Percentiles rank a stretch among this genome's conserved stretches.
Conservation (phyloP, 257 asterid genomes). For the Plantago ovata region DNA sequence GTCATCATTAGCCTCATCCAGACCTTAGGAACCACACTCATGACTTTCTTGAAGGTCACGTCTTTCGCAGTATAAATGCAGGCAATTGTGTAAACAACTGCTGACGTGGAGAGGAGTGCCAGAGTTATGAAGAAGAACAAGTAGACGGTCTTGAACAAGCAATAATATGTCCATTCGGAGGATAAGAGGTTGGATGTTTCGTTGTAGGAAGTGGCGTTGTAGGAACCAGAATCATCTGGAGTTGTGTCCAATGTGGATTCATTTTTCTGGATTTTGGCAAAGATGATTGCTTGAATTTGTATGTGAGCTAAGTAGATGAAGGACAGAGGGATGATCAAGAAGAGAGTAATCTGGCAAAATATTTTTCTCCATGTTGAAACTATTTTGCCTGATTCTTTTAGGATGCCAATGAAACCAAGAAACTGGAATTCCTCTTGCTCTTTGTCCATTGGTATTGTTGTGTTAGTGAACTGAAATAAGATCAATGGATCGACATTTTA, state of each 20-base stretch:
- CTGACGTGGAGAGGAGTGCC: conserved; percentile 73
- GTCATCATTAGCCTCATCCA: conserved; percentile 76
- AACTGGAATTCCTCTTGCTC: conserved; percentile 79
- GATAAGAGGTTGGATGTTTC: conserved; percentile 30
- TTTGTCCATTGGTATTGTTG: conserved; percentile 50
- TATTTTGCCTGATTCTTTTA: conserved; percentile 50
- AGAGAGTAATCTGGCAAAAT: conserved; percentile 48
- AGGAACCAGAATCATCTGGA: conserved; percentile 15
- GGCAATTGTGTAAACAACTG: conserved; percentile 82
- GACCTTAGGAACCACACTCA: conserved; percentile 74
- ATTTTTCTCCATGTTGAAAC: conserved; percentile 51
- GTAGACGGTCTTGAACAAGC: conserved; percentile 59
- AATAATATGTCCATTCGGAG: conserved; percentile 46
- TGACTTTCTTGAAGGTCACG: conserved; percentile 38
- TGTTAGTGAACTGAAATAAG: neutral
- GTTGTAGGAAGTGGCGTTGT: conserved; percentile 21
- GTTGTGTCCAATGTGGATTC: conserved; percentile 40
- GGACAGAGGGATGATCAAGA: conserved; percentile 65
- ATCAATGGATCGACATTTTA: too few species aligned
- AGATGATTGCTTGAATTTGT: conserved; percentile 53
- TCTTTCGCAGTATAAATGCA: conserved; percentile 72
- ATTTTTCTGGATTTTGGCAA: conserved; percentile 41
- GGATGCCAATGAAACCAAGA: conserved; percentile 68
- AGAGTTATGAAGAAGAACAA: conserved; percentile 55
- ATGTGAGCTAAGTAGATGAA: conserved; percentile 71